phyloP scores from a whole-genome alignment of 2,329 filamentous ascomycete genomes.

The Polytolypa hystricis region DNA sequence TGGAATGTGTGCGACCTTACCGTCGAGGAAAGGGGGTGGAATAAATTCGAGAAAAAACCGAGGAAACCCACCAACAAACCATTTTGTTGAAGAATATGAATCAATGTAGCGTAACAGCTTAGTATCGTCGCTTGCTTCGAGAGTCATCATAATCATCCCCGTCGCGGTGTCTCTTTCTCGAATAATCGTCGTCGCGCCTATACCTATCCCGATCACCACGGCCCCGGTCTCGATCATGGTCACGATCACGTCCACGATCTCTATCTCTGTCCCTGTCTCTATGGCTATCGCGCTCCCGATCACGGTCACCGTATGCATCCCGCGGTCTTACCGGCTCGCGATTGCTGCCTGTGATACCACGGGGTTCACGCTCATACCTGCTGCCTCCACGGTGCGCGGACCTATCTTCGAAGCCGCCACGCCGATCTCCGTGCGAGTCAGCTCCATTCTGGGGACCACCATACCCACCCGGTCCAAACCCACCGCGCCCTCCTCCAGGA shows the following conservation, averaged over 20 bases:
- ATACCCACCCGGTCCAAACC: constrained; percentile 41
- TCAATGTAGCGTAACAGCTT: constrained; percentile 15
- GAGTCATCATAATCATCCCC: constrained; percentile 70
- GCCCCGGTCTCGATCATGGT: constrained; percentile 38
- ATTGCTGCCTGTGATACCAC: constrained; percentile 61
- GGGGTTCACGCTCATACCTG: constrained; percentile 42
- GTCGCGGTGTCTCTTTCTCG: constrained; percentile 61
- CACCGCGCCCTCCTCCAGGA: constrained; percentile 44
- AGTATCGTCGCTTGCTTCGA: constrained; percentile 51
- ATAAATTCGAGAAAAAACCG: constrained; percentile 18
- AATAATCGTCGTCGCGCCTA: constrained; percentile 43
- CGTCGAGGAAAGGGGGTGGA: constrained; percentile 21
- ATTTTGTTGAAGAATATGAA: constrained; percentile 15
- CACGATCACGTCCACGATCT: constrained; percentile 35
- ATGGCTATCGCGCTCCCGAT: constrained; percentile 39
- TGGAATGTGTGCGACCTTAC: constrained; percentile 22
- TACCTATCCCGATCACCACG: constrained; percentile 39
- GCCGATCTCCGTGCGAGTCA: constrained; percentile 26
- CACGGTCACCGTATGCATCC: constrained; percentile 44
- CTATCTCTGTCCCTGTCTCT: constrained; percentile 47
- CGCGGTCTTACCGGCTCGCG: constrained; percentile 68
- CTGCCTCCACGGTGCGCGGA: constrained; percentile 36
- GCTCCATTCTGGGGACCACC: constrained; percentile 32
- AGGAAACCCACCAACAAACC: constrained; percentile 37
- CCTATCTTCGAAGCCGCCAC: constrained; percentile 52